Evolutionary conservation across 2,329 filamentous ascomycete species (phyloP), one percentile per base, ranked within the genome.

Genomic region (Tolypocladium capitatum): DNA sequence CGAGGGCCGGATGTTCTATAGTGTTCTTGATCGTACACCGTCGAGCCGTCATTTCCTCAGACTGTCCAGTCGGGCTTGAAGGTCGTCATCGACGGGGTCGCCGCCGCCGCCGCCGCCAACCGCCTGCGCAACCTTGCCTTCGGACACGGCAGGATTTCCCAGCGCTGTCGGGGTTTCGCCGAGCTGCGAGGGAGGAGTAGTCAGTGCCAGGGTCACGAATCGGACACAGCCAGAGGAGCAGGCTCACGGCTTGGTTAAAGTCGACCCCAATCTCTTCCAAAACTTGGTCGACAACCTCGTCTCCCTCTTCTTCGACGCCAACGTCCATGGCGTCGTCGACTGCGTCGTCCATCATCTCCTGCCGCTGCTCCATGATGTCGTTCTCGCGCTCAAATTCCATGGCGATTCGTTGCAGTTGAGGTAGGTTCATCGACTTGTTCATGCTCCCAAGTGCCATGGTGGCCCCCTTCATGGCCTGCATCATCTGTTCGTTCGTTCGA

Each of bases 311-410:
- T 61, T 98, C 92, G 51, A 94, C 81, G 16, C 79, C 80, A 34
- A 94, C 73, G 24, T 94, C 92, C 58, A 92, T 96, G 45, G 91
- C 90, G 64, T 98, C 92, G 63, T 98, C 92, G 51, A 98, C 92
- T 20, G 89, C 91, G 66, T 97, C 92, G 62, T 97, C 91, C 92
- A 98, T 97, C 86, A 98, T 96, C 67, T 97, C 92, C 65, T 97
- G 90, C 54, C 92, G 80, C 68, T 97, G 89, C 58, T 98, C 92
- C 92, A 98, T 98, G 50, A 98, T 90, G 60, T 97, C 92, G 68
- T 97, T 98, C 68, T 98, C 92, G 59, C 87, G 84, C 69, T 98
- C 92, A 60, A 98, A 98, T 62, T 98, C 92, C 90, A 96, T 95
- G 20, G 92, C 91, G 62, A 98, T 98, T 49, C 91, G 81, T 65